Evolutionary conservation across 2,329 filamentous ascomycete species (phyloP).

Genomic region (Fusarium mundagurra): DNA sequence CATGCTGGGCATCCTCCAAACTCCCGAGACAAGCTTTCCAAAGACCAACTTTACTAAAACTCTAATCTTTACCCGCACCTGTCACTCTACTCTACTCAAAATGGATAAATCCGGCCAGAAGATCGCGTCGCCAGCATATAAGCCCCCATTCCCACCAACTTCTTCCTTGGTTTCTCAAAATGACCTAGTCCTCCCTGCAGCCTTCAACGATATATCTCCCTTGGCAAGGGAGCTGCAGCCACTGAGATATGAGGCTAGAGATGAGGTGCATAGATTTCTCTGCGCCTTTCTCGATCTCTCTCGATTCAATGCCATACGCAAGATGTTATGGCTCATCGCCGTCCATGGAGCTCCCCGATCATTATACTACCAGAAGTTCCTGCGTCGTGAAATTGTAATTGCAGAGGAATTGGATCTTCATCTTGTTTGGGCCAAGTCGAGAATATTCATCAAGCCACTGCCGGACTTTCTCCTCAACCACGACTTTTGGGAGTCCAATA

Average conservation of each 20-base stretch:
- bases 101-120: not conserved
- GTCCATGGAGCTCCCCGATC: not conserved
- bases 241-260: not conserved
- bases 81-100: not conserved
- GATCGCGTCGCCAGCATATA: not conserved
- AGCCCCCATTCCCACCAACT: not conserved
- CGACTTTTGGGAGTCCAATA: not conserved
- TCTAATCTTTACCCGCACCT: not conserved
- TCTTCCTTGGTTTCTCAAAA: not conserved
- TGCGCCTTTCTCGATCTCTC: not conserved
- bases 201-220: not conserved
- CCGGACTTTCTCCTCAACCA: constrained; percentile 2
- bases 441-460: not conserved
- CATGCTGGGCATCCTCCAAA: not conserved
- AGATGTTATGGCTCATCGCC: not conserved
- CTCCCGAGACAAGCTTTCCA: not conserved
- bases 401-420: not conserved
- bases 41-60: not conserved
- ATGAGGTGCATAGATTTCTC: not conserved
- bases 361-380: not conserved
- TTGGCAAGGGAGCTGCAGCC: not conserved
- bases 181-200: not conserved
- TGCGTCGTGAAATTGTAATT: not conserved
- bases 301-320: not conserved
- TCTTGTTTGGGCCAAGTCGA: not conserved